Evolutionary conservation across 2,329 filamentous ascomycete species (phyloP).

Genomic region (Thielaviopsis punctulata): DNA sequence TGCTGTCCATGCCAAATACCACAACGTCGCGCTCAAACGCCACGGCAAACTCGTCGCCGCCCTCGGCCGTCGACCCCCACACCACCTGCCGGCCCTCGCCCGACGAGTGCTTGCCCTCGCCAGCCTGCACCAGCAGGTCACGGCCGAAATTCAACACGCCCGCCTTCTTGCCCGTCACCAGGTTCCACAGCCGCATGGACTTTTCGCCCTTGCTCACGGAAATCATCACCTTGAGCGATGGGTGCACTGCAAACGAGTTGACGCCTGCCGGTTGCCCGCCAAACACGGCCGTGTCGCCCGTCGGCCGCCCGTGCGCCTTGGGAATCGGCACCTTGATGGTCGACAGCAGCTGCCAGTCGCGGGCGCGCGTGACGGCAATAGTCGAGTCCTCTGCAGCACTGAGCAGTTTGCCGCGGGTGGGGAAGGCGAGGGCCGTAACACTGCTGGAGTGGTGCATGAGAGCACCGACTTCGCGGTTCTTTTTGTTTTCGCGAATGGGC

Average conservation of each 20-base stretch:
- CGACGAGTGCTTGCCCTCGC: slow-evolving; percentile 57
- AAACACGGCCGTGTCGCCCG: slow-evolving; percentile 72
- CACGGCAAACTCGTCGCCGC: slow-evolving; percentile 68
- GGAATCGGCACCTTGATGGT: slow-evolving; percentile 80
- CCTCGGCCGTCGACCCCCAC: slow-evolving; percentile 57
- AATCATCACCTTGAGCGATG: slow-evolving; percentile 92
- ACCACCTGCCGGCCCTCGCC: slow-evolving; percentile 71
- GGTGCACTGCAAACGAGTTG: slow-evolving; percentile 90
- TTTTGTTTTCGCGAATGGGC: slow-evolving; percentile 65
- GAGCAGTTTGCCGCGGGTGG: slow-evolving; percentile 71
- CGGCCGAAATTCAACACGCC: slow-evolving; percentile 74
- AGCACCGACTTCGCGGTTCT: slow-evolving; percentile 75
- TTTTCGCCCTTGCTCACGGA: slow-evolving; percentile 79
- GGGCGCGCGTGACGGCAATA: slow-evolving; percentile 68
- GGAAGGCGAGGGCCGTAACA: slow-evolving; percentile 66
- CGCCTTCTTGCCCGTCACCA: slow-evolving; percentile 91
- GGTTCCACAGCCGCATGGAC: slow-evolving; percentile 87
- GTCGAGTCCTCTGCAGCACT: slow-evolving; percentile 83
- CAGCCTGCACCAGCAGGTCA: slow-evolving; percentile 54
- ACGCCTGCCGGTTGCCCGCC: slow-evolving; percentile 73
- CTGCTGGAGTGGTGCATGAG: slow-evolving; percentile 74
- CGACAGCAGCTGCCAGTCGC: slow-evolving; percentile 78
- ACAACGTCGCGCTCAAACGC: slow-evolving; percentile 73
- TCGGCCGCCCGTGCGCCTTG: slow-evolving; percentile 62
- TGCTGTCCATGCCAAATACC: slow-evolving; percentile 78